These are phyloP conservation scores for Silene vulgaris DNA, from an alignment of 179 eudicot genomes.

Conservation along the genomic window DNA sequence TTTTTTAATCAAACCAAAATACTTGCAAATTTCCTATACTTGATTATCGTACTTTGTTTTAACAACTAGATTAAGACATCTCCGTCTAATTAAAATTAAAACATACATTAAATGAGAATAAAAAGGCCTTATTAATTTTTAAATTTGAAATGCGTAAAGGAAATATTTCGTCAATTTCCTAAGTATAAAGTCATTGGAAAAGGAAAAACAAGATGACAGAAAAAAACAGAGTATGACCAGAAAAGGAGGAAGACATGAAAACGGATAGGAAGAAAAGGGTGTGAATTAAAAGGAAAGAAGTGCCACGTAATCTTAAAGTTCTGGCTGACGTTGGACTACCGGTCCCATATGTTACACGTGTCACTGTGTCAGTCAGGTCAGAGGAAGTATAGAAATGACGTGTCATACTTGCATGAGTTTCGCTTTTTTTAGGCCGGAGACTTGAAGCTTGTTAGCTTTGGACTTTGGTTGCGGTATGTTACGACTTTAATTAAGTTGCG, in stretches of 20 bases:
- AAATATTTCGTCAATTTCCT: not conserved
- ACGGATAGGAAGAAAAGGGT: not conserved
- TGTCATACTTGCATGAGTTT: constrained; percentile 3
- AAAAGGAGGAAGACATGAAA: not conserved
- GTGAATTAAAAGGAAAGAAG: not conserved
- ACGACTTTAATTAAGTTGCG: too few relatives aligned
- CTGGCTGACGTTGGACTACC: constrained; percentile 3
- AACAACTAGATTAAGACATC: too few relatives aligned
- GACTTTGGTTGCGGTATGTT: not conserved
- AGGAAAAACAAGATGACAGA: not conserved
- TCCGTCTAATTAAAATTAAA: too few relatives aligned
- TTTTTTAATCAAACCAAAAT: too few relatives aligned
- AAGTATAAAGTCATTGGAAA: not conserved
- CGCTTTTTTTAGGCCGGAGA: too few relatives aligned
- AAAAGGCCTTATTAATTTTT: too few relatives aligned
- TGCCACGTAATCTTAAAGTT: constrained; percentile 11
- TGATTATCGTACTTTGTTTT: too few relatives aligned
- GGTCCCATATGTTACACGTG: not conserved
- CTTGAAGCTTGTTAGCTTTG: not conserved
- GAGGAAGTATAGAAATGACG: not conserved
- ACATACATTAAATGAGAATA: too few relatives aligned
- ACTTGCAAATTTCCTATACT: too few relatives aligned
- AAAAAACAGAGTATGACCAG: not conserved
- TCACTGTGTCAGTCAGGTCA: not conserved
- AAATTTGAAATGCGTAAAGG: not conserved